These are phyloP conservation scores for grape (Vitis vinifera) DNA, from an alignment of 164 flowering plant genomes.

Conservation along the genomic window DNA sequence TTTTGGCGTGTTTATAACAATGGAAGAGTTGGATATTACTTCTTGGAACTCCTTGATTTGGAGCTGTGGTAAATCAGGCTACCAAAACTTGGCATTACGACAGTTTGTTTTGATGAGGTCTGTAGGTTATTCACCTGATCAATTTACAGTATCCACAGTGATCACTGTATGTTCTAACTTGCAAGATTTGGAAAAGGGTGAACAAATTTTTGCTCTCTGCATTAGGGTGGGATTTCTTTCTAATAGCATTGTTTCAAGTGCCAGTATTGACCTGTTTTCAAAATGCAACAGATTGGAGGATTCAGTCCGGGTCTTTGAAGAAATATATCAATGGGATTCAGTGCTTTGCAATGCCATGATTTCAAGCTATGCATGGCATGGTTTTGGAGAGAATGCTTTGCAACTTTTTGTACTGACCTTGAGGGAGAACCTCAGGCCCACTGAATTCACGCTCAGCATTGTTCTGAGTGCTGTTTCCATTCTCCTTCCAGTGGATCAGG, in stretches of 20 bases:
- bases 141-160: slow-evolving; percentile 48
- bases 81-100: slow-evolving; percentile 29
- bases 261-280: slow-evolving; percentile 73
- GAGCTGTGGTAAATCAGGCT: slow-evolving; percentile 34
- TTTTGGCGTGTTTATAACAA: slow-evolving; percentile 38
- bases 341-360: slow-evolving; percentile 62
- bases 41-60: slow-evolving; percentile 52
- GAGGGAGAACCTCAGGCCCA: slow-evolving; percentile 41
- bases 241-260: slow-evolving; percentile 59
- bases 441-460: slow-evolving; percentile 53
- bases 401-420: slow-evolving; percentile 37
- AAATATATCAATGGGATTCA: slow-evolving; percentile 43
- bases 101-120: slow-evolving; percentile 40
- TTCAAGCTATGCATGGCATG: slow-evolving; percentile 47
- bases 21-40: slow-evolving; percentile 42
- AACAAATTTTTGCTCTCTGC: slow-evolving; percentile 51
- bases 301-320: slow-evolving; percentile 47
- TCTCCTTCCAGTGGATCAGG: slow-evolving; percentile 35
- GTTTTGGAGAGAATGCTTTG: slow-evolving; percentile 36
- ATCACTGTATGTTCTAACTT: slow-evolving; percentile 43
- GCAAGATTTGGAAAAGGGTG: slow-evolving; percentile 53
- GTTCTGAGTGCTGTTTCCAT: slow-evolving; percentile 35
- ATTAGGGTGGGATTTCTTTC: slow-evolving; percentile 53
- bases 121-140: slow-evolving; percentile 39
- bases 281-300: slow-evolving; percentile 67